These are phyloP conservation scores for Paradendryphiella salina DNA, from an alignment of 2,329 filamentous ascomycete species.

Conservation along the genomic window DNA sequence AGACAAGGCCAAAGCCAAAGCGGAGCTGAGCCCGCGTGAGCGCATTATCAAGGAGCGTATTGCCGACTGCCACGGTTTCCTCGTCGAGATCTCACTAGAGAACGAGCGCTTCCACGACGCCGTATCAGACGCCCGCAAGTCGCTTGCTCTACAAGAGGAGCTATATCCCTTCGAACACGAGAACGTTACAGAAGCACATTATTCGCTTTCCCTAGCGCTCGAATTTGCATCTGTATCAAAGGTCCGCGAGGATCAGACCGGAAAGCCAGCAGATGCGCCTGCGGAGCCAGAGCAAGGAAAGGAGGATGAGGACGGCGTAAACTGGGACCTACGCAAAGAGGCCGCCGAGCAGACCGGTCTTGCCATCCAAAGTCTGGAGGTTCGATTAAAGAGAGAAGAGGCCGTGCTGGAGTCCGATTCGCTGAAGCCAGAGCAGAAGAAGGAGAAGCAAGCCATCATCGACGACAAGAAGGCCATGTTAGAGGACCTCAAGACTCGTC, in stretches of 20 bases:
- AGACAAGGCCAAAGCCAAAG: constrained; percentile 54
- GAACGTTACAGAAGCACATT: constrained; percentile 90
- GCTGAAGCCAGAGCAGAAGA: constrained; percentile 61
- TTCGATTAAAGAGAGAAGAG: constrained; percentile 71
- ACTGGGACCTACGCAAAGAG: constrained; percentile 71
- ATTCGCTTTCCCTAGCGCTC: constrained; percentile 90
- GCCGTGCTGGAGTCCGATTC: constrained; percentile 58
- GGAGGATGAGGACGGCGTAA: constrained; percentile 58
- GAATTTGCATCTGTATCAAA: constrained; percentile 85
- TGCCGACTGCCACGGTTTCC: constrained; percentile 89
- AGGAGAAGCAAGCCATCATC: constrained; percentile 64
- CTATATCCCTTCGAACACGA: constrained; percentile 81
- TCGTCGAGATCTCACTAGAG: constrained; percentile 95
- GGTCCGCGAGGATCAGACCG: constrained; percentile 56
- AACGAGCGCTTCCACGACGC: constrained; percentile 90
- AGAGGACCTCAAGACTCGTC: constrained; percentile 67
- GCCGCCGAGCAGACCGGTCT: constrained; percentile 71
- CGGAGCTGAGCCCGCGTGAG: constrained; percentile 41
- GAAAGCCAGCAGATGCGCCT: constrained; percentile 40
- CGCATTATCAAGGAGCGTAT: constrained; percentile 70
- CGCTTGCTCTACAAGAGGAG: constrained; percentile 76
- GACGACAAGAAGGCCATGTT: constrained; percentile 77
- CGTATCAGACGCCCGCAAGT: constrained; percentile 78
- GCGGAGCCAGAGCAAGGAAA: constrained; percentile 38
- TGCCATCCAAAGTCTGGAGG: constrained; percentile 72